Percentiles rank a stretch among this genome's conserved stretches.
Conservation (phyloP, 371 early-diverging fungal genomes). For the Blastocladiella emersonii region DNA sequence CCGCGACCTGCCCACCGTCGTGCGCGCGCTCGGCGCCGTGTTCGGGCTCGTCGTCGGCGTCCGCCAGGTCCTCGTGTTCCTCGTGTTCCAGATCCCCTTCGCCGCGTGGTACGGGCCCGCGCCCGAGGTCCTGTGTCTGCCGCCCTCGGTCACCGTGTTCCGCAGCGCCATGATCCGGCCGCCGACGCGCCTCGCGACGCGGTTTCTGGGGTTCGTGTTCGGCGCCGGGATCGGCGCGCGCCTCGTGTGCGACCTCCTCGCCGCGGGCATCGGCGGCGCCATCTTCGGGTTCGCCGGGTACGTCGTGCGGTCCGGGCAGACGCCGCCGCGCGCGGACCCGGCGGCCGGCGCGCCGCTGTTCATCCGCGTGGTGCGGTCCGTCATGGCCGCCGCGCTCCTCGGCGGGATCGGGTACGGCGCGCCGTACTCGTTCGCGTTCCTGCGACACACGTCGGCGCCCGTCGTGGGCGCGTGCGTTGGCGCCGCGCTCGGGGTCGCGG, state of each 20-base stretch:
- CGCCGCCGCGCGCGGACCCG: too few species aligned
- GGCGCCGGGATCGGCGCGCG: neutral
- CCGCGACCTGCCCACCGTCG: neutral
- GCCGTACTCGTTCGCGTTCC: neutral
- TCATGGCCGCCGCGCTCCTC: neutral
- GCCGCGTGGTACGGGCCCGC: neutral
- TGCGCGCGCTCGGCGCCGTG: neutral
- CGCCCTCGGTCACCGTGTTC: too few species aligned
- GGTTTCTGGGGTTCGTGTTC: neutral
- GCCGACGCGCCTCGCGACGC: neutral
- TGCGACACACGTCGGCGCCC: too few species aligned
- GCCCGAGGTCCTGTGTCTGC: neutral
- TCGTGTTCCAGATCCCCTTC: neutral
- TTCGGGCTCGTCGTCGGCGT: neutral
- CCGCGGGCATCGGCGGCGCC: neutral
- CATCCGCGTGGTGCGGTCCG: too few species aligned
- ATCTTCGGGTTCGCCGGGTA: neutral
- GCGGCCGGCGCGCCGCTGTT: too few species aligned
- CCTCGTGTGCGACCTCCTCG: neutral
- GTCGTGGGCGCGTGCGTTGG: neutral
- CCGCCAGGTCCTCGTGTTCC: neutral
- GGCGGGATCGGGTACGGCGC: neutral
- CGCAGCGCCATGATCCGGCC: too few species aligned
- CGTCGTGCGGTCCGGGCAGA: neutral
- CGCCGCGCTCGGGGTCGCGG: neutral